These are phyloP conservation scores for Arthrobotrys musiformis DNA, from an alignment of 2,329 filamentous ascomycete species.

Conservation along the genomic window DNA sequence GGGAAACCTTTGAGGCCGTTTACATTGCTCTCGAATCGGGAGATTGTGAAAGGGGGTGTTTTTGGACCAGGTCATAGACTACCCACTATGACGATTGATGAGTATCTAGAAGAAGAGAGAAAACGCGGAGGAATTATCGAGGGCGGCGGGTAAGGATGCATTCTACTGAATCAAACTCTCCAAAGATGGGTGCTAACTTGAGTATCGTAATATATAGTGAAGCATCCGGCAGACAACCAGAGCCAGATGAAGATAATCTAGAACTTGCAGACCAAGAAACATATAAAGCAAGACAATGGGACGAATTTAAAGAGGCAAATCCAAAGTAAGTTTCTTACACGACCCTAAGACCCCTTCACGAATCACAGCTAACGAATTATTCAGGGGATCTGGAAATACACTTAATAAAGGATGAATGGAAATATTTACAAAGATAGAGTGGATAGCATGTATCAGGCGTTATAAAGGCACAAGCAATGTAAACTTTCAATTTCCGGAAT, in stretches of 20 bases:
- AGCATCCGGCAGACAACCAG: slow-evolving; percentile 68
- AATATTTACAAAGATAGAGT: slow-evolving; percentile 1
- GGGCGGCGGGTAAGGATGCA: slow-evolving; percentile 82
- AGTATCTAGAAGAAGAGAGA: slow-evolving; percentile 93
- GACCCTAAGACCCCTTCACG: neutral
- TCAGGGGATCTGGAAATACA: slow-evolving; percentile 78
- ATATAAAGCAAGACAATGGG: slow-evolving; percentile 93
- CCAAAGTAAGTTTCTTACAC: slow-evolving; percentile 68
- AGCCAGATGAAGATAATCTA: slow-evolving; percentile 88
- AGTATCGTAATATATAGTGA: slow-evolving; percentile 42
- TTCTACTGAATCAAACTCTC: neutral
- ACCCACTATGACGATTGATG: slow-evolving; percentile 97
- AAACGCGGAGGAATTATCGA: slow-evolving; percentile 87
- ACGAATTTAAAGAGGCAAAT: slow-evolving; percentile 91
- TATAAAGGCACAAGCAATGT: slow-evolving; percentile 18
- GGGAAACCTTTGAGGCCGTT: slow-evolving; percentile 93
- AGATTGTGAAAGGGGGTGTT: slow-evolving; percentile 80
- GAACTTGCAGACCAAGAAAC: slow-evolving; percentile 90
- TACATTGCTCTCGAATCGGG: slow-evolving; percentile 80
- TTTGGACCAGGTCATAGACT: slow-evolving; percentile 92
- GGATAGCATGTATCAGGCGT: slow-evolving; percentile 41
- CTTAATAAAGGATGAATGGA: slow-evolving; percentile 75
- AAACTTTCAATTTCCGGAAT: neutral
- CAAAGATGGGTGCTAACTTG: neutral
- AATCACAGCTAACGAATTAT: slow-evolving; percentile 39